Base-by-base conservation (phyloP, 768 basidiomycete genomes). In the Botryobasidium botryosum region DNA sequence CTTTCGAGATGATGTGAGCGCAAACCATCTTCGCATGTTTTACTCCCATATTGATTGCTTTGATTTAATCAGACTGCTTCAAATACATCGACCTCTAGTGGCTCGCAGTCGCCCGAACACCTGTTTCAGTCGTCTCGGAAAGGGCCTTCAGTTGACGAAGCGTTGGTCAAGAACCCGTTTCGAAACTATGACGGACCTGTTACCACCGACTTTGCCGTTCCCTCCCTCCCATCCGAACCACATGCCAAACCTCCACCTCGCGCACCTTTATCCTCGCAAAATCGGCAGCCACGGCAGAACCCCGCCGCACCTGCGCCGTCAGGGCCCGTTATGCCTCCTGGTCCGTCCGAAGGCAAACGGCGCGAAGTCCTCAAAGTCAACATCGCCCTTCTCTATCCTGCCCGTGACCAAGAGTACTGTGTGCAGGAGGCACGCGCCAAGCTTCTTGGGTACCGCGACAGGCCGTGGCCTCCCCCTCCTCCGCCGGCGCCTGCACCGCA, bases 331-430 rank as follows among this genome's bases (percentile, higher is more conserved):
- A n/a, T n/a, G n/a, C n/a, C n/a, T n/a, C n/a, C n/a, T n/a, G n/a
- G n/a, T n/a, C n/a, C 74, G 0, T 64, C 64, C 8, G 73, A 75
- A 1, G 78, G 73, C 1, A 80, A 74, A 55, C 77, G 77, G 15
- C 77, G 73, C 4, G 82, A 87, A 61, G 74, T 76, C 51, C 63
- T 75, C 35, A 69, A 71, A 26, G 79, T 84, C 57, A 68, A 82
- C 49, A 64, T 86, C 31, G 64, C 70, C 1, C 58, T 85, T 15
- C 61, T 88, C 12, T 81, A 77, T 53, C 59, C 62, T 8, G 84
- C 77, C n/a, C 72, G 74, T 26, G 77, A 82, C 40, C 70, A 75
- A 1, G 90, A 96, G 58, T 92, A 81, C 61, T 79, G 83, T 53
- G 75, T 79, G 20, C 77, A 83, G 55, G 91, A 87, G 67, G 77